Conservation (phyloP, 768 basidiomycete species). For the Kwoniella mangroviensis region DNA sequence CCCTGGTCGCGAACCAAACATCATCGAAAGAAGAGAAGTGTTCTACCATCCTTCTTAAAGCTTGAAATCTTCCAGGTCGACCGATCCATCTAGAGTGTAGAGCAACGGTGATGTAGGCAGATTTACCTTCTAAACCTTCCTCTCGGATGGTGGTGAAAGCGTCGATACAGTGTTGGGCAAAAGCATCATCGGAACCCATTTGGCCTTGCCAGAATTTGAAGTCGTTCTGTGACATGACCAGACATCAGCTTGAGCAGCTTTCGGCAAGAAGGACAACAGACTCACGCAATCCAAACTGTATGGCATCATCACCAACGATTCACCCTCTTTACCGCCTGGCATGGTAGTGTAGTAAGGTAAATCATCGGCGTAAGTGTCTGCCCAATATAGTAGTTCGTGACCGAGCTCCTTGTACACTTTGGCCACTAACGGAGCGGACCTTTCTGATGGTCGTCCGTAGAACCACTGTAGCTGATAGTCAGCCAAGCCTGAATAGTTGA, state of each 20-base stretch:
- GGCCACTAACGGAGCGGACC: constrained; percentile 36
- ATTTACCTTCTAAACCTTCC: constrained; percentile 42
- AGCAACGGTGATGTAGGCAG: constrained; percentile 41
- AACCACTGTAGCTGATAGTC: constrained; percentile 19
- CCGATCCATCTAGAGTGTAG: constrained; percentile 47
- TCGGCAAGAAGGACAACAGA: constrained; percentile 11
- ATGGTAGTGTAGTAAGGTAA: constrained; percentile 41
- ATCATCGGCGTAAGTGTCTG: constrained; percentile 49
- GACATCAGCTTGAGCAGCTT: constrained; percentile 7
- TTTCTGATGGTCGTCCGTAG: constrained; percentile 34
- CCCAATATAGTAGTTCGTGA: constrained; percentile 41
- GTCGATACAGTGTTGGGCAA: constrained; percentile 25
- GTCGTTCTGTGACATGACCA: constrained; percentile 32
- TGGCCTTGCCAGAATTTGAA: constrained; percentile 42
- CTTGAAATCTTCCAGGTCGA: constrained; percentile 46
- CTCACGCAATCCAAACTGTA: constrained; percentile 42
- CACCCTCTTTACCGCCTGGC: constrained; percentile 31
- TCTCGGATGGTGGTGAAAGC: constrained; percentile 32
- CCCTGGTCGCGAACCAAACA: constrained; percentile 50
- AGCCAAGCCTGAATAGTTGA: not conserved
- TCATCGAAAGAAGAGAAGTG: constrained; percentile 38
- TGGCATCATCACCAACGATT: constrained; percentile 45
- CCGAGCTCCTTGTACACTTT: constrained; percentile 51
- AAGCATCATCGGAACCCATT: constrained; percentile 28
- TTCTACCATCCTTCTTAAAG: constrained; percentile 43